Evolutionary conservation across 2,329 filamentous ascomycete species (phyloP), one percentile per base, ranked within the genome.

Genomic region (Colletotrichum echinochloae): DNA sequence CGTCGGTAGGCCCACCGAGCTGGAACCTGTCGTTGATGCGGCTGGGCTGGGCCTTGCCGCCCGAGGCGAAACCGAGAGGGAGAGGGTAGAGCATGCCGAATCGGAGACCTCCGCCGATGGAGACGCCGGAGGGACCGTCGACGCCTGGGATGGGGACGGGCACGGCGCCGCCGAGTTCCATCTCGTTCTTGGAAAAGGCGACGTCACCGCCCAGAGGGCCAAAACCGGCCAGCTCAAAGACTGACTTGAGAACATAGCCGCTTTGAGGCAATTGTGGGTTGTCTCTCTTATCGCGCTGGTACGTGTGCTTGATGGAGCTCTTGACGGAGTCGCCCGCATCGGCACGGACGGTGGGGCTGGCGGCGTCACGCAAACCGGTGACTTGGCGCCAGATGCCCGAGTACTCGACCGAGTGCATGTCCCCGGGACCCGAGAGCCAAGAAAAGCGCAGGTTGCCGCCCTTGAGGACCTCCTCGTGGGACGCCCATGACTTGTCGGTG

Each of bases 11-110:
- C 0, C 96, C 96, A 52, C 96, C 96, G 39, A 99, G 92, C 77
- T 94, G 90, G 84, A 99, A 99, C 54, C 96, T 94, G 80, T 99
- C 96, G 78, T 97, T 98, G 77, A 98, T 88, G 37, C 94, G 90
- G 74, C 93, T 97, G 5, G 91, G 89, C 30, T 87, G 85, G 0
- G 91, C 87, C 26, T 83, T 83, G 59, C 84, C 83, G 23, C 81
- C 76, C 62, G 86, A 75, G 60, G 86, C 75, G 74, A 86, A 88
- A 8, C 89, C 89, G 9, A 92, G 83, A 1, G 93, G 87, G 20
- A 99, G 84, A 1, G 96, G 96, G 78, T 92, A 97, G 11, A 99
- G 85, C 59, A 97, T 79, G 44, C 96, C 96, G 26, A 92, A 89
- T 61, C 95, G 89, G 65, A 98, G 83, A 18, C 95, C 93, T 20